Evolutionary conservation across 306 rosid species (phyloP).

Genomic region (Dryas drummondii): DNA sequence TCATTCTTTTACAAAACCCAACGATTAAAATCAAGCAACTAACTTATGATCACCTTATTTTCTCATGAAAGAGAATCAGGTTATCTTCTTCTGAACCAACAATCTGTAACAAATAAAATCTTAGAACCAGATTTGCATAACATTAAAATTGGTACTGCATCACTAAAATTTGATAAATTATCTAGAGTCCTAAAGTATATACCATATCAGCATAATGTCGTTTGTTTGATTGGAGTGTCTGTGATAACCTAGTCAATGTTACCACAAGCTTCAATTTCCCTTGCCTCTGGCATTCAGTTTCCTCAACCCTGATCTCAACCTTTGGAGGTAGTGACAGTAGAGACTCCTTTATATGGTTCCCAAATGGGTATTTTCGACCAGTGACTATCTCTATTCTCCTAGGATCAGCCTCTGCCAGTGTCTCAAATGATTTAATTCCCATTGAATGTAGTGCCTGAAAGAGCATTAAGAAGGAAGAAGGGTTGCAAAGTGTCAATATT

Average conservation of each 20-base stretch:
- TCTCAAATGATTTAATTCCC: constrained; percentile 75
- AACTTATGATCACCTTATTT: constrained; percentile 66
- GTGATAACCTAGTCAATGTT: constrained; percentile 71
- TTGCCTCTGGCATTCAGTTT: constrained; percentile 49
- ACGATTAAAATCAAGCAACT: constrained; percentile 10
- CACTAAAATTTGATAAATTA: constrained; percentile 17
- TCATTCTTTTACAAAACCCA: constrained; percentile 13
- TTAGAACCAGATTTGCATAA: neutral
- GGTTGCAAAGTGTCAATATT: constrained; percentile 9
- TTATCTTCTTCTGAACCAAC: constrained; percentile 82
- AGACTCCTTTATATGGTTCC: constrained; percentile 93
- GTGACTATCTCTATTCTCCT: constrained; percentile 94
- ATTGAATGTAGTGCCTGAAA: constrained; percentile 77
- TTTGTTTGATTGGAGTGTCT: constrained; percentile 55
- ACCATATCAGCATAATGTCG: constrained; percentile 94
- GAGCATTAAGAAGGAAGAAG: constrained; percentile 30
- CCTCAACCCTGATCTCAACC: constrained; percentile 63
- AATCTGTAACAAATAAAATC: constrained; percentile 48
- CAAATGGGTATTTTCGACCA: constrained; percentile 91
- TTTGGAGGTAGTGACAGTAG: constrained; percentile 82
- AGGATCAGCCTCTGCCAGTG: constrained; percentile 88
- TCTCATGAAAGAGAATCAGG: constrained; percentile 78
- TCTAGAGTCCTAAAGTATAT: constrained; percentile 22
- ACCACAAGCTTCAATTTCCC: constrained; percentile 68
- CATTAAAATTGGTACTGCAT: neutral